A percentile compares a stretch with the other conserved stretches of the same genome.
Conservation (phyloP, 331 rosid genomes). For the Pyrus hybrid region DNA sequence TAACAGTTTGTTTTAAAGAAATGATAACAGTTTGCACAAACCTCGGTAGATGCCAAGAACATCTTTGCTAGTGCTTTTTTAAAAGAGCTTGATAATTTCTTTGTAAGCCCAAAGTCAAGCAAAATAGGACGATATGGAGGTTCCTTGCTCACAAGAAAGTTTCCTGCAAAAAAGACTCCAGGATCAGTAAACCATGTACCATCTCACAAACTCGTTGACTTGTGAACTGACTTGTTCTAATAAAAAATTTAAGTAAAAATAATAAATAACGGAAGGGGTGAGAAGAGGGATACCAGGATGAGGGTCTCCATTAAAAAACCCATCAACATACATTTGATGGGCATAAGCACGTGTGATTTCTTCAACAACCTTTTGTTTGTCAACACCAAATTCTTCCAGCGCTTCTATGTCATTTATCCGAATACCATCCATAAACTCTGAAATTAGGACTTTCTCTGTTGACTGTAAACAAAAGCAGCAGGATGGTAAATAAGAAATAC, state of each 20-base stretch:
- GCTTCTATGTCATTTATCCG: conserved; percentile 77
- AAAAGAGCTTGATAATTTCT: conserved; percentile 55
- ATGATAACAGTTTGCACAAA: conserved; percentile 19
- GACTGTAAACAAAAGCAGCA: conserved; percentile 55
- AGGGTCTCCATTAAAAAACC: conserved; percentile 96
- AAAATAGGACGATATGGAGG: conserved; percentile 85
- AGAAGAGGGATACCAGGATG: conserved; percentile 66
- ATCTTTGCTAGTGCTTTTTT: conserved; percentile 95
- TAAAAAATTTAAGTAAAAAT: not conserved
- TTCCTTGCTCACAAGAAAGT: conserved; percentile 98
- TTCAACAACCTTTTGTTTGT: conserved; percentile 82
- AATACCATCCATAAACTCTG: conserved; percentile 97
- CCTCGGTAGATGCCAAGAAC: conserved; percentile 98
- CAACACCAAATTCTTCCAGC: conserved; percentile 63
- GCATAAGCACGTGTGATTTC: conserved; percentile 95
- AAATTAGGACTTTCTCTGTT: conserved; percentile 73
- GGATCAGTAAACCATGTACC: conserved; percentile 9
- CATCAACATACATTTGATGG: conserved; percentile 93
- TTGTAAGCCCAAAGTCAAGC: conserved; percentile 97
- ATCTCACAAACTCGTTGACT: not conserved
- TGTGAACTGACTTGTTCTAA: not conserved
- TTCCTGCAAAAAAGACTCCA: conserved; percentile 44
- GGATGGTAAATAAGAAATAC: not conserved
- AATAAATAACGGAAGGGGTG: not conserved
- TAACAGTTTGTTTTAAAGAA: not conserved